phyloP scores from a whole-genome alignment of 306 rosid genomes.

The Urtica urens region DNA sequence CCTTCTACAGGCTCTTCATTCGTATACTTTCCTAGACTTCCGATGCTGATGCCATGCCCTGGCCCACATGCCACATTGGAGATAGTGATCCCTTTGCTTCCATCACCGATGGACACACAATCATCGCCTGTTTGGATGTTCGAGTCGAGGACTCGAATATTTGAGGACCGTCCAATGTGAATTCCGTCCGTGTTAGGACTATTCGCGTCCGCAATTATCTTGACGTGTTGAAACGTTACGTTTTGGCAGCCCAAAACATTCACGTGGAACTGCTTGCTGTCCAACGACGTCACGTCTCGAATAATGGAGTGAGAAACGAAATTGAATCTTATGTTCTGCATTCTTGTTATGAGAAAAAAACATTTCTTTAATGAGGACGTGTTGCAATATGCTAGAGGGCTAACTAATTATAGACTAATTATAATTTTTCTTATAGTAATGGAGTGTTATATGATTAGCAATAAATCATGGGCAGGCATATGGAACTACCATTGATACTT shows the following conservation, averaged over 20 bases:
- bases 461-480: too few species aligned
- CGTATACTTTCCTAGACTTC: slow-evolving; percentile 26
- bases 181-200: slow-evolving; percentile 48
- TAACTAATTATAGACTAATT: too few species aligned
- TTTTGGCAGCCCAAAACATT: slow-evolving; percentile 26
- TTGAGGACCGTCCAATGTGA: slow-evolving; percentile 30
- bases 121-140: slow-evolving; percentile 35
- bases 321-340: slow-evolving; percentile 33
- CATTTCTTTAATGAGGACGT: too few species aligned
- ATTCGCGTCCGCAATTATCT: slow-evolving; percentile 16
- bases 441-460: too few species aligned
- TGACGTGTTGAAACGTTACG: slow-evolving; percentile 23
- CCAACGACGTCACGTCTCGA: slow-evolving; percentile 18
- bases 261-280: slow-evolving; percentile 35
- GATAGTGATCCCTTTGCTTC: slow-evolving; percentile 18
- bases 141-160: slow-evolving; percentile 17
- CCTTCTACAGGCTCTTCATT: slow-evolving; percentile 17
- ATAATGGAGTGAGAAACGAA: slow-evolving; percentile 16
- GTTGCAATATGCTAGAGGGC: too few species aligned
- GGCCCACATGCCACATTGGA: slow-evolving; percentile 32
- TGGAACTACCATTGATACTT: too few species aligned
- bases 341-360: background rate
- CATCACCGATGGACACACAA: slow-evolving; percentile 45
- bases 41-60: slow-evolving; percentile 44
- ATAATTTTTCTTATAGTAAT: too few species aligned